Evolutionary conservation across 352 stramenopile genomes (phyloP).

Genomic region (Phytophthora rubi): DNA sequence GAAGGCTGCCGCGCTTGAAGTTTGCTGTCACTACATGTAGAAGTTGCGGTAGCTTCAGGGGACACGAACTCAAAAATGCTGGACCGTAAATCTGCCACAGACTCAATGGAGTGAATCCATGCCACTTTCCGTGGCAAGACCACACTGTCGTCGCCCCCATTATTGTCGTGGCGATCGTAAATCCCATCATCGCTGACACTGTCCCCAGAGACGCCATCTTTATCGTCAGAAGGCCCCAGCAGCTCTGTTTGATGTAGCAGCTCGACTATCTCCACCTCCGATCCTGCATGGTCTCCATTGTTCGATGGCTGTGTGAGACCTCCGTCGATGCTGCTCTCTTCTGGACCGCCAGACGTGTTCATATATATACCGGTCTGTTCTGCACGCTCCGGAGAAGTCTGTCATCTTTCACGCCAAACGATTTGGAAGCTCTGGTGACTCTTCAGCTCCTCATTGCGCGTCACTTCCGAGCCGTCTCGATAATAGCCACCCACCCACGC

Average conservation of each 20-base stretch:
- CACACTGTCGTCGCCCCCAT: neutral
- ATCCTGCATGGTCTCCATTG: constrained; percentile 3
- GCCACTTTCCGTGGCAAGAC: constrained; percentile 40
- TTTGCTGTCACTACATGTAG: neutral
- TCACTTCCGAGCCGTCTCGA: neutral
- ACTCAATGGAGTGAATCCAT: constrained; percentile 46
- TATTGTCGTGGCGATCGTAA: constrained; percentile 5
- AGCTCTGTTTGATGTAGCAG: constrained; percentile 48
- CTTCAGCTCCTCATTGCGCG: constrained; percentile 11
- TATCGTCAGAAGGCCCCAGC: neutral
- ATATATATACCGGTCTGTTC: constrained; percentile 21
- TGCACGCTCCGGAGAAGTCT: constrained; percentile 7
- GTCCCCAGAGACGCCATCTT: neutral
- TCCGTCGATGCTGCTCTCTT: neutral
- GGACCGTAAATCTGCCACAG: constrained; percentile 21
- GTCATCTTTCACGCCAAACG: constrained; percentile 23
- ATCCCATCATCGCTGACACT: neutral
- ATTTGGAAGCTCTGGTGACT: constrained; percentile 26
- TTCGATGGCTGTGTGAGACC: neutral
- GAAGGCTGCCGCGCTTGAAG: neutral
- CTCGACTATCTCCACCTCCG: constrained; percentile 20
- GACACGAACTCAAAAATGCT: constrained; percentile 66
- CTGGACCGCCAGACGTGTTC: constrained; percentile 5
- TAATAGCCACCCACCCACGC: neutral
- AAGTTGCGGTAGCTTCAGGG: neutral